Evolutionary conservation across 257 asterid species (phyloP).

Genomic region (Rauvolfia tetraphylla): DNA sequence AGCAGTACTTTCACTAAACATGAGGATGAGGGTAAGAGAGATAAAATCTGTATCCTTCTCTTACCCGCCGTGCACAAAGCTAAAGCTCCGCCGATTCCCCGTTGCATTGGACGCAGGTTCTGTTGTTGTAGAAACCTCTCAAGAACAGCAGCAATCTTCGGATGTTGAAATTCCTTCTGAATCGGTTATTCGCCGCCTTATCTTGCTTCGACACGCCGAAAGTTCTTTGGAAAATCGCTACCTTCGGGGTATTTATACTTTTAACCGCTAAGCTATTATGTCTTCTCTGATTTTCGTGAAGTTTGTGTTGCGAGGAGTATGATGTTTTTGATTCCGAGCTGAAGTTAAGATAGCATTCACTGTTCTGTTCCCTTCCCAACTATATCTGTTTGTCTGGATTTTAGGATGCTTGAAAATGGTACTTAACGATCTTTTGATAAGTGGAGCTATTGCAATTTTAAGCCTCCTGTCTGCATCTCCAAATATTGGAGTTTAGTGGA

Average conservation of each 20-base stretch:
- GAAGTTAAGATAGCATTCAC: neutral
- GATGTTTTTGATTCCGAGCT: neutral
- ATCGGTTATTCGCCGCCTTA: constrained; percentile 59
- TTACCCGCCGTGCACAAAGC: neutral
- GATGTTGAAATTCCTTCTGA: constrained; percentile 30
- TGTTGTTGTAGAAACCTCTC: constrained; percentile 35
- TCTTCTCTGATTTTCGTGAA: neutral
- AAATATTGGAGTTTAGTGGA: neutral
- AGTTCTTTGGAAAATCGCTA: constrained; percentile 65
- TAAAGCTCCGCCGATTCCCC: neutral
- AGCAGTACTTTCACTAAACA: neutral
- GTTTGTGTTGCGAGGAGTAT: neutral
- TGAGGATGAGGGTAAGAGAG: neutral
- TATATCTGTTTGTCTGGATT: neutral
- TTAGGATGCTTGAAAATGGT: neutral
- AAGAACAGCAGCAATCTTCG: constrained; percentile 30
- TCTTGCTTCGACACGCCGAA: constrained; percentile 76
- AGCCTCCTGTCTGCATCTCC: neutral
- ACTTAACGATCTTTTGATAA: neutral
- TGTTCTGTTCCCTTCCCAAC: neutral
- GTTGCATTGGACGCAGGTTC: constrained; percentile 21
- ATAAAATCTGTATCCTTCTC: neutral
- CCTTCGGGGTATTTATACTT: constrained; percentile 43
- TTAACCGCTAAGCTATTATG: neutral
- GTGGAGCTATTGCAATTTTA: neutral